Evolutionary conservation across 202 grass and related monocot species (phyloP).

Genomic region (Alloteropsis angusta): DNA sequence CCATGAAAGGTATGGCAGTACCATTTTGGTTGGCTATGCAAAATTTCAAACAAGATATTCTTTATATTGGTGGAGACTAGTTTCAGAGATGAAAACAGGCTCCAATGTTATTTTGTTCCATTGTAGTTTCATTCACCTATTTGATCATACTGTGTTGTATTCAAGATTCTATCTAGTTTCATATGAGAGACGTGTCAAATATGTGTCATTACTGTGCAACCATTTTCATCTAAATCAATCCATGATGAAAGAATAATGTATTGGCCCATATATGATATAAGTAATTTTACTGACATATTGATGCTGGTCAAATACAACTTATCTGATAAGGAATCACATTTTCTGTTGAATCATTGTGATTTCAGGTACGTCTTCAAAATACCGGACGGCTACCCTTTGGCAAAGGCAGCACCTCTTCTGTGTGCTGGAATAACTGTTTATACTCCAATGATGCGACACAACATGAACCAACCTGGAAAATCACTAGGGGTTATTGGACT

Average conservation of each 20-base stretch:
- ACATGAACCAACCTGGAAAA: constrained; percentile 90
- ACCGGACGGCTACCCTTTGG: constrained; percentile 74
- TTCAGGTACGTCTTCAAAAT: constrained; percentile 78
- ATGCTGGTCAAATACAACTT: neutral
- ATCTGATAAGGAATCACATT: neutral
- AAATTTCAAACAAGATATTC: neutral
- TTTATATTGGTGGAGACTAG: neutral
- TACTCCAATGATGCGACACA: constrained; percentile 76
- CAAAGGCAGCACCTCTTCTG: constrained; percentile 63
- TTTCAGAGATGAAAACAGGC: neutral
- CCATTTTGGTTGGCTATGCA: neutral
- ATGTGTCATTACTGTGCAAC: neutral
- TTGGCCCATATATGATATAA: neutral
- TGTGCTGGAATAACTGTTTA: constrained; percentile 91
- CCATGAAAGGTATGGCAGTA: constrained; percentile 38
- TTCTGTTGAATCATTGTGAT: neutral
- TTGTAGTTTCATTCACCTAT: neutral
- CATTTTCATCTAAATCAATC: neutral
- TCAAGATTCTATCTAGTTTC: neutral
- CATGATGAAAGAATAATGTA: neutral
- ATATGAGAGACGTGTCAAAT: neutral
- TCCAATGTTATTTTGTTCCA: neutral
- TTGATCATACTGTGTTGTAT: neutral
- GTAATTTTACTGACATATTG: neutral
- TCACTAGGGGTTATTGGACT: constrained; percentile 79